Base-by-base conservation (phyloP, 176 grass and related monocot species). In the Dactylis glomerata region DNA sequence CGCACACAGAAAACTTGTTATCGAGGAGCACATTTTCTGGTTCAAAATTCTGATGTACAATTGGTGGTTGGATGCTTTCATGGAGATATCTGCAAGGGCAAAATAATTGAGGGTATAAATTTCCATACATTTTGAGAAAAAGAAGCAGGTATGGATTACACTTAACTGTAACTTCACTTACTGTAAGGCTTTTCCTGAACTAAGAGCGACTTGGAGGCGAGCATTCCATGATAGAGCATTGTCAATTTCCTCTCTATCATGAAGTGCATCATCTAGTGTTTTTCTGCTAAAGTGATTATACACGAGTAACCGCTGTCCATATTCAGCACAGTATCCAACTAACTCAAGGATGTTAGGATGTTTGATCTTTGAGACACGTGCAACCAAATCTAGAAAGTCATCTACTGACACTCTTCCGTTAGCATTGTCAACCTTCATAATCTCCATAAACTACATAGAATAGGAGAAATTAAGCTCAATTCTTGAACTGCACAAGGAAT, bases 281-380 rank as follows among this genome's bases (percentile, higher is more conserved):
- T 79, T 96, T 87, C 79, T 92, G 66, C 97, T 94, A n/a, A 99
- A 96, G 79, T 96, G 88, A n/a, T 88, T 84, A 64, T 99, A 96
- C 28, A 99, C 90, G 31, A 99, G 93, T 83, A 99, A 83, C 38
- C 86, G 83, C 50, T 94, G 97, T 67, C 79, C 97, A 90, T 91
- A 94, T 89, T 99, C 97, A 75, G 92, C 93, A 84, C 93, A 99
- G 38, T 99, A 99, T 49, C 97, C 97, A 36, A 94, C 91, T 77
- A 99, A 89, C 75, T 96, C 88, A 46, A 92, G 76, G 73, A 92
- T 90, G 73, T 94, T 92, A 63, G 90, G 90, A 81, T 99, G 88
- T 80, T 92, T 93, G 16, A 94, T 86, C 52, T 92, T 66, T 66
- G 90, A 94, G 57, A 99, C 81, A 65, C 28, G 83, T 8, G 41